A percentile compares a stretch with the other conserved stretches of the same genome.
These are phyloP conservation scores for Hyparrhenia diplandra DNA, from an alignment of 176 grass and related monocot genomes.

Conservation along the genomic window DNA sequence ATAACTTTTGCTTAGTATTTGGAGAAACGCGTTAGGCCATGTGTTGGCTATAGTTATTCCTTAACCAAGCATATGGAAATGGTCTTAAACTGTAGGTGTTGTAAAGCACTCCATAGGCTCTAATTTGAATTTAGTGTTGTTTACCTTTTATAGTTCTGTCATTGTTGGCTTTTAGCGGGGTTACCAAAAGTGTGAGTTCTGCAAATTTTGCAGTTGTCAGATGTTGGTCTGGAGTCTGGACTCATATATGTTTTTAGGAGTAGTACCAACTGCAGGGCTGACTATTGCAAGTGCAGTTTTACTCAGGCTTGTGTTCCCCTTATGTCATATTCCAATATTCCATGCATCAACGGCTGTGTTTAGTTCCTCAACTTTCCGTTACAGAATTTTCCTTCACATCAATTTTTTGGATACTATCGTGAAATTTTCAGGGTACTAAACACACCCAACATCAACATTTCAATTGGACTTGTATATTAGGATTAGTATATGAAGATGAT, in stretches of 20 bases:
- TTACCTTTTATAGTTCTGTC: neutral
- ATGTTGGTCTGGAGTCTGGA: too few relatives aligned
- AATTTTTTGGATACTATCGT: too few relatives aligned
- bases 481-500: too few relatives aligned
- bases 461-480: too few relatives aligned
- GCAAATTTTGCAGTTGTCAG: neutral
- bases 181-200: neutral
- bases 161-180: neutral
- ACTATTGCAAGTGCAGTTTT: neutral
- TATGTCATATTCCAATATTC: neutral
- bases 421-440: too few relatives aligned
- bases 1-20: constrained; percentile 17
- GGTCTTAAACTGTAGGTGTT: too few relatives aligned
- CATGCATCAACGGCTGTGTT: neutral
- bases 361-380: too few relatives aligned
- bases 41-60: constrained; percentile 21
- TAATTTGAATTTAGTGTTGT: constrained; percentile 14
- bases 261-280: neutral
- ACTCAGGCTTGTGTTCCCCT: neutral
- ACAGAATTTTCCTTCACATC: too few relatives aligned
- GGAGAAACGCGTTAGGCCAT: neutral
- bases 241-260: neutral
- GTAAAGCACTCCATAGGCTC: constrained; percentile 1
- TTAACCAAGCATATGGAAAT: neutral
- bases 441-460: too few relatives aligned